Base-by-base conservation (phyloP, 225 moss, liverwort and hornwort species). In the Takakia lepidozioides region DNA sequence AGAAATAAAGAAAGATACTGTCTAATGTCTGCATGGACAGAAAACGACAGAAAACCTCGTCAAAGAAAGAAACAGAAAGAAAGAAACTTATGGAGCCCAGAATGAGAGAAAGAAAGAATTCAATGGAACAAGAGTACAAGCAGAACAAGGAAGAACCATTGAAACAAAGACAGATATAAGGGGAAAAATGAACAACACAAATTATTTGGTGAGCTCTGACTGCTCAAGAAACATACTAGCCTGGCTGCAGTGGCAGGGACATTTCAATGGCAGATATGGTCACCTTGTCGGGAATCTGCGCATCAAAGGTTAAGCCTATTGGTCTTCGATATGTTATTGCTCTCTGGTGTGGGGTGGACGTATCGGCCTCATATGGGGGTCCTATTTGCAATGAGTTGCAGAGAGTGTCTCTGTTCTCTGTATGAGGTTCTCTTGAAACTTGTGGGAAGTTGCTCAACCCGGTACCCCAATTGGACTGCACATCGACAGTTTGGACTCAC, bases 251-350 rank as follows among this genome's bases (percentile, higher is more conserved):
- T 49, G 26, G 63, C 62, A 73, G 70, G 42, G 84, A 81, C 55
- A 62, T 70, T 43, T 73, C 84, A 2, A 62, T 84, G 0, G 72
- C 72, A 22, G 84, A 75, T 54, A 64, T 88, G 21, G 21, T 81
- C 44, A 75, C 81, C 51, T 27, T 88, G 38, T 63, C 68, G 11
- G 43, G 65, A 10, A 45, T 84, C 38, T 60, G 59, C 40, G 76
- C 76, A 26, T 61, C 43, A 0, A 30, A 48, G 11, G 81, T 81
- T 40, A 78, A 65, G 62, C 78, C 78, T 0, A 70, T 88, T 34
- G 87, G 81, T 52, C 43, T 88, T 17, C 66, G 87, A 26, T 51
- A 67, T 13, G 81, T 88, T 55, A 36, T 84, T 48, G 70, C 75
- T 25, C 62, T 78, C 0, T 84, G 76, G 87, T 88, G 87, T 54